Percentiles rank a stretch among this genome's conserved stretches.
Evolutionary conservation across 306 rosid genomes (phyloP).

Genomic region (Vachellia collinsii): DNA sequence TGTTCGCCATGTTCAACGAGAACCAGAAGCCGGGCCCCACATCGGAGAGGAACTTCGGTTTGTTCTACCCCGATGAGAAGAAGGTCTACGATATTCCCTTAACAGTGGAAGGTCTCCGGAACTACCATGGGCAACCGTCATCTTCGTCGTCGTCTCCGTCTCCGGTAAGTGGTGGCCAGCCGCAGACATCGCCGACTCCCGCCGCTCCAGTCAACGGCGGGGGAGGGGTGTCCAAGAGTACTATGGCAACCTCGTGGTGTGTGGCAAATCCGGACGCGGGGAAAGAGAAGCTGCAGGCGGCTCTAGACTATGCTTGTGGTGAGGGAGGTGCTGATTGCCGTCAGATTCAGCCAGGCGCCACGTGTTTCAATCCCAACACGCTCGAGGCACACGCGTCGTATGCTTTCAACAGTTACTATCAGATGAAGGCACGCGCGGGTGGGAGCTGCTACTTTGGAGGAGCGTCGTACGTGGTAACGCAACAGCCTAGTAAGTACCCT

Average conservation of each 20-base stretch:
- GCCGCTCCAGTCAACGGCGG: conserved; percentile 35
- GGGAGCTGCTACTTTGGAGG: conserved; percentile 95
- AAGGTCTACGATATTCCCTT: conserved; percentile 80
- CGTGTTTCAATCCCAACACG: conserved; percentile 85
- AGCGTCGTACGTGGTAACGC: conserved; percentile 90
- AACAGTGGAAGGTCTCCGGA: conserved; percentile 56
- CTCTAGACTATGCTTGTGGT: conserved; percentile 90
- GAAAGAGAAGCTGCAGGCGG: conserved; percentile 67
- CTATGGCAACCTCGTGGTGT: conserved; percentile 80
- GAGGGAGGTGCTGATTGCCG: conserved; percentile 95
- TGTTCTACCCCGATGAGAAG: conserved; percentile 68
- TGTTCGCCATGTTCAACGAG: conserved; percentile 92
- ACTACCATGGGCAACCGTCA: conserved; percentile 47
- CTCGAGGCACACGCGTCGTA: conserved; percentile 80
- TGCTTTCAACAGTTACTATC: conserved; percentile 92
- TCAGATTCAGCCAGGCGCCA: conserved; percentile 66
- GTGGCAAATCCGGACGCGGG: conserved; percentile 78
- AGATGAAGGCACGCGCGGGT: conserved; percentile 67
- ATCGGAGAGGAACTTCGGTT: conserved; percentile 85
- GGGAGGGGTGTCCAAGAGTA: conserved; percentile 74
- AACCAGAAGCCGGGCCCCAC: conserved; percentile 79
- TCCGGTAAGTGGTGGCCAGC: conserved; percentile 30
- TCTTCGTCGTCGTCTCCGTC: not conserved
- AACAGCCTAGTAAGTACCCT: conserved; percentile 79
- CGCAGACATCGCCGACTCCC: not conserved